Evolutionary conservation across 2,329 filamentous ascomycete genomes (phyloP).

Genomic region (Arthrobotrys sinensis): DNA sequence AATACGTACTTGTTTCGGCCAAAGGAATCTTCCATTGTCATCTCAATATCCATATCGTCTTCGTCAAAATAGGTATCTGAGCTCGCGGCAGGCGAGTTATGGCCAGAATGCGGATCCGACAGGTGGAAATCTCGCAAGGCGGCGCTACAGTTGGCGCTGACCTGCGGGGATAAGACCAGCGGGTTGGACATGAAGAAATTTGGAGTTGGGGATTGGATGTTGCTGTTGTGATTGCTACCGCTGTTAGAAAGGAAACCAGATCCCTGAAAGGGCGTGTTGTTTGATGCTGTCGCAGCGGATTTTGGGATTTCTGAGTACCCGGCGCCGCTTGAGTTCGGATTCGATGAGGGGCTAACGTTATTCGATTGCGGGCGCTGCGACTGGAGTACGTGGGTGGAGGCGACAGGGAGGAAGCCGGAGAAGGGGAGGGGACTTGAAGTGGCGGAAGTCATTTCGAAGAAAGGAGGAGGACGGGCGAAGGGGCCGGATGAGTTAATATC

Average conservation of each 20-base stretch:
- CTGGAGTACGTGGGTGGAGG: constrained; percentile 49
- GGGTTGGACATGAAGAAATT: constrained; percentile 55
- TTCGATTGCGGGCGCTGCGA: constrained; percentile 37
- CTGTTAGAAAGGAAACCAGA: constrained; percentile 12
- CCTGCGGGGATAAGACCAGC: constrained; percentile 50
- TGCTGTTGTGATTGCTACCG: constrained; percentile 22
- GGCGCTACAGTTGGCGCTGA: constrained; percentile 58
- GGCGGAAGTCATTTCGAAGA: constrained; percentile 55
- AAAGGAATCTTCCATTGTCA: constrained; percentile 52
- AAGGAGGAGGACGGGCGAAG: constrained; percentile 3
- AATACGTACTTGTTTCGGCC: constrained; percentile 43
- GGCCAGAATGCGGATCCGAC: constrained; percentile 41
- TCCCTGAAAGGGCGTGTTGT: constrained; percentile 21
- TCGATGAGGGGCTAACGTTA: neutral
- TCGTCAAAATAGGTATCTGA: constrained; percentile 60
- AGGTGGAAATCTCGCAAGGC: constrained; percentile 57
- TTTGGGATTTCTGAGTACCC: constrained; percentile 40
- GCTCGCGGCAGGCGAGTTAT: constrained; percentile 55
- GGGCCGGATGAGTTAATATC: constrained; percentile 25
- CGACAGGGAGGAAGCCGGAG: constrained; percentile 51
- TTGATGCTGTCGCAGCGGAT: constrained; percentile 34
- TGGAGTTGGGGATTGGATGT: constrained; percentile 34
- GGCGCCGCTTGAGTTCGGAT: constrained; percentile 11
- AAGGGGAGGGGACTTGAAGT: constrained; percentile 31
- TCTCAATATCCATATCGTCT: constrained; percentile 59